These are phyloP conservation scores for Coemansia sp. DNA, from an alignment of 192 early-diverging fungal species.

Conservation along the genomic window DNA sequence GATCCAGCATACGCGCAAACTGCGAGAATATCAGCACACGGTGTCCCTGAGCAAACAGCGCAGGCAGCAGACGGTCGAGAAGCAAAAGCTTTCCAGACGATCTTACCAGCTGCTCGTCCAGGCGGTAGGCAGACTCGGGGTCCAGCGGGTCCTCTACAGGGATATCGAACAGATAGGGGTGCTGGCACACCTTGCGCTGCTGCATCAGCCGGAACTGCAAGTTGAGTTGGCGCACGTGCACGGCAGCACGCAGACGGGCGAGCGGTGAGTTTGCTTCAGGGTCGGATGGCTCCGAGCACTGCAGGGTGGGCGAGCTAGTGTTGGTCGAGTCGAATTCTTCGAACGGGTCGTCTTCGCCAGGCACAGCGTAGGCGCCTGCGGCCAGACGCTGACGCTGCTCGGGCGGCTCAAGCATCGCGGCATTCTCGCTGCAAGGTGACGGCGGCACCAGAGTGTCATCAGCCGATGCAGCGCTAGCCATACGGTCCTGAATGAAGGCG, in stretches of 20 bases:
- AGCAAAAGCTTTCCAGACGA: constrained; percentile 86
- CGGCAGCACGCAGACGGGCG: constrained; percentile 17
- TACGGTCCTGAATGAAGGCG: constrained; percentile 51
- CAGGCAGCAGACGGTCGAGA: constrained; percentile 77
- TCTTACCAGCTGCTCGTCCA: constrained; percentile 60
- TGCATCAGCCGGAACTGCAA: constrained; percentile 84
- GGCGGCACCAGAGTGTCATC: constrained; percentile 18
- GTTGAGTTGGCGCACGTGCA: constrained; percentile 64
- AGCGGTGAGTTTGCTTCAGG: constrained; percentile 32
- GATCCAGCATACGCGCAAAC: constrained; percentile 84
- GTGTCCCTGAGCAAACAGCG: constrained; percentile 76
- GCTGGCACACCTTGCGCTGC: constrained; percentile 93
- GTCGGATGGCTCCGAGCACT: neutral
- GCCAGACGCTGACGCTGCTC: neutral
- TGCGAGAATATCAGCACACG: constrained; percentile 95
- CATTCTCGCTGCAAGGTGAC: constrained; percentile 13
- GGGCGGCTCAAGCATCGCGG: neutral
- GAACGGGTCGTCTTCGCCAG: constrained; percentile 17
- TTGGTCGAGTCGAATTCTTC: constrained; percentile 18
- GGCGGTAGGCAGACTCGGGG: constrained; percentile 59
- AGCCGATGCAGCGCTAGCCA: neutral
- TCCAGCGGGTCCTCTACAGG: constrained; percentile 56
- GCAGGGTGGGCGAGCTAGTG: constrained; percentile 21
- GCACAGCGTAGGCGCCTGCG: constrained; percentile 10
- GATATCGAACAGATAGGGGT: constrained; percentile 91